phyloP scores from a whole-genome alignment of 441 rosid genomes.

The Gossypium davidsonii region DNA sequence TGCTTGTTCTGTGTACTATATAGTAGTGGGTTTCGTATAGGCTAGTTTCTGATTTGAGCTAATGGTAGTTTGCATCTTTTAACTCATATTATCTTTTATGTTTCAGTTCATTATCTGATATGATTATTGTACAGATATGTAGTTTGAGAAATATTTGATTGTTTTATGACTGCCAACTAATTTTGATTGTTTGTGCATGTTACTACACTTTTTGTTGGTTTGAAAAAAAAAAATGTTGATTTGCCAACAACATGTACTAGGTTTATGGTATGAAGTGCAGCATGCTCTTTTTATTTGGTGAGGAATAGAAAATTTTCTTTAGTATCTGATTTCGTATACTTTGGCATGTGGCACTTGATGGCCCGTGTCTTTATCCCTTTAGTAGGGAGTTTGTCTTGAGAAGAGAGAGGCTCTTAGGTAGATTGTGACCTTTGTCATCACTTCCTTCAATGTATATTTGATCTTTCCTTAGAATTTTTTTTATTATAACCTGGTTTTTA shows the following conservation, averaged over 20 bases:
- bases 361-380: neutral
- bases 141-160: neutral
- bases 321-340: neutral
- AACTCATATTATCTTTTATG: slow-evolving; percentile 3
- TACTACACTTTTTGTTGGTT: neutral
- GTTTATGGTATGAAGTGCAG: neutral
- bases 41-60: neutral
- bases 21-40: neutral
- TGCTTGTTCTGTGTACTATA: neutral
- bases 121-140: neutral
- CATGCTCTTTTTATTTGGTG: neutral
- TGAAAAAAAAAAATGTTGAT: neutral
- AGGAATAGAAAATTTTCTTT: neutral
- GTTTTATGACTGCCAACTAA: neutral
- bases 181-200: neutral
- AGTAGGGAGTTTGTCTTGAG: neutral
- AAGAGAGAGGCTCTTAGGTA: neutral
- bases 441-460: neutral
- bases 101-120: neutral
- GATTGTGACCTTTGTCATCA: neutral
- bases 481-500: neutral
- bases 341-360: neutral
- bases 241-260: neutral
- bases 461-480: slow-evolving; percentile 4
- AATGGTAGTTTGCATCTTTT: neutral